Evolutionary conservation across 2,329 filamentous ascomycete genomes (phyloP), one percentile per base, ranked within the genome.

Genomic region (Cladosporium sphaerospermum): DNA sequence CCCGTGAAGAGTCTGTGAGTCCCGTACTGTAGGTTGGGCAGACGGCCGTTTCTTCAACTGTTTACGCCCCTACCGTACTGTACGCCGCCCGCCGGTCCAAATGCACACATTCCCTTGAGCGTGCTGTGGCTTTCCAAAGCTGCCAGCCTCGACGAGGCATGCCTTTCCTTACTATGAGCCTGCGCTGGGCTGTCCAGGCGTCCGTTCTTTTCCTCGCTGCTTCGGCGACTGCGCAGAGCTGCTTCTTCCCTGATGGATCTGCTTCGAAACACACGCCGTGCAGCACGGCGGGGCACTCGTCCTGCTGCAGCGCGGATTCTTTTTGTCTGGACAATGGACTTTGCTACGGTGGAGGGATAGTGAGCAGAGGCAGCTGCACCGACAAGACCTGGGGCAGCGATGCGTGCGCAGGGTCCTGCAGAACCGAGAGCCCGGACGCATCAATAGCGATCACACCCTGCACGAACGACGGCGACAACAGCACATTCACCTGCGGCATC

Each of bases 281-380:
- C 37, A 46, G 36, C 18, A 42, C 43, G 10, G 28, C 14, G 8
- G 51, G 51, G 5, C 43, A 53, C 28, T 41, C 51, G 18, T 55
- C 64, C 19, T 69, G 66, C 50, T 69, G 66, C 48, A 56, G 54
- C 9, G 52, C 59, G 14, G 55, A 59, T 40, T 56, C 63, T 6
- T 65, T 64, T 45, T 68, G 66, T 48, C 41, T 68, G 59, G 62
- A 63, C 18, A 63, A 64, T 52, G 65, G 66, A 13, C 52, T 68
- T 10, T 69, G 65, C 49, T 67, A 63, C 47, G 59, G 59, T 10
- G 57, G 55, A 16, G 64, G 64, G 10, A 56, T 69, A 10, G 57
- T 67, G 39, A 64, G 54, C 16, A 55, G 64, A 52, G 57, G 56
- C 18, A 66, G 62, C 39, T 68, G 66, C 53, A 68, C 64, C 14